Percentiles rank a stretch among this genome's conserved stretches.
Evolutionary conservation across 176 grass and related monocot genomes (phyloP).

Genomic region (Zoysia pacifica): DNA sequence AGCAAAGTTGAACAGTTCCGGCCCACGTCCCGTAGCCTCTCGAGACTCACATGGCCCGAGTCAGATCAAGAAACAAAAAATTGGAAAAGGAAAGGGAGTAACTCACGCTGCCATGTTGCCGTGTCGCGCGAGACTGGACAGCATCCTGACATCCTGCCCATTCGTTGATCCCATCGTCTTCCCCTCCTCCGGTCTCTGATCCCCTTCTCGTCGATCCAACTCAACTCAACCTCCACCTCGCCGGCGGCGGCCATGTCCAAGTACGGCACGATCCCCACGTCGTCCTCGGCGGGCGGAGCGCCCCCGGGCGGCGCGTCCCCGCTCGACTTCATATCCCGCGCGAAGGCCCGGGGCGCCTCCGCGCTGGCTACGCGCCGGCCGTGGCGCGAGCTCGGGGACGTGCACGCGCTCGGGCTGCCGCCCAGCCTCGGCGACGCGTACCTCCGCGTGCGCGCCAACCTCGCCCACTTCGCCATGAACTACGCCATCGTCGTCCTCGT

Average conservation of each 20-base stretch:
- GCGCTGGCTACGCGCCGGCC: conserved; percentile 78
- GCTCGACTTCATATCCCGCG: conserved; percentile 87
- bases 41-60: too few relatives aligned
- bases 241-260: conserved; percentile 62
- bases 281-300: conserved; percentile 42
- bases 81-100: too few relatives aligned
- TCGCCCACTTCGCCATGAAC: conserved; percentile 88
- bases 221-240: neutral
- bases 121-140: neutral
- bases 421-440: conserved; percentile 70
- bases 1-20: too few relatives aligned
- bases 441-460: conserved; percentile 82
- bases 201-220: conserved; percentile 40
- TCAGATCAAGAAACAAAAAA: too few relatives aligned
- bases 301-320: conserved; percentile 47
- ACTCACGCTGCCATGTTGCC: neutral
- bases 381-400: conserved; percentile 69
- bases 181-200: conserved; percentile 1
- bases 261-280: conserved; percentile 89
- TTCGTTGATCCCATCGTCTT: conserved; percentile 31
- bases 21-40: too few relatives aligned
- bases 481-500: conserved; percentile 90
- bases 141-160: neutral
- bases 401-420: conserved; percentile 52
- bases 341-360: conserved; percentile 75